phyloP scores from a whole-genome alignment of 225 moss, liverwort and hornwort species.

The Straminergon stramineum region DNA sequence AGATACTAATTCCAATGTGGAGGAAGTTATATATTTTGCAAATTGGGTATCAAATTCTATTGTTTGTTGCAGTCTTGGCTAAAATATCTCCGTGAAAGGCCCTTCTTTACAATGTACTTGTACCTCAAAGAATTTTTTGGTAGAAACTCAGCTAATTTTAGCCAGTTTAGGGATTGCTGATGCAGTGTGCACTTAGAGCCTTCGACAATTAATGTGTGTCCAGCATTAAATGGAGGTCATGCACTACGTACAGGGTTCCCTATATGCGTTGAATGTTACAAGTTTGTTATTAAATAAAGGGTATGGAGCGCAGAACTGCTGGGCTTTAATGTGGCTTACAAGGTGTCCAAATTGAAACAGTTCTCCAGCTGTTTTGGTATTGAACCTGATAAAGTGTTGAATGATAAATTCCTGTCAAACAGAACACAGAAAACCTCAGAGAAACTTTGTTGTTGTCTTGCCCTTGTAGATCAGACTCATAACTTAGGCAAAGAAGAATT shows the following conservation, averaged over 20 bases:
- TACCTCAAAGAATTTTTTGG: no score
- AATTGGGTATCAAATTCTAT: no score
- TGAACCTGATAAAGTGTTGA: constrained; percentile 61
- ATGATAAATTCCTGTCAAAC: constrained; percentile 49
- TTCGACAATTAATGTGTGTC: background rate
- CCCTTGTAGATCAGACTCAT: background rate
- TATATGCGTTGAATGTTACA: background rate
- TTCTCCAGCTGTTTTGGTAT: constrained; percentile 61
- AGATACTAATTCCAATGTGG: no score
- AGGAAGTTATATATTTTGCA: no score
- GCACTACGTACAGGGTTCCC: background rate
- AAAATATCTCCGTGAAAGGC: no score
- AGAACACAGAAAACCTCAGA: background rate
- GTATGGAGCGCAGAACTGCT: background rate
- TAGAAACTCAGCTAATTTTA: no score
- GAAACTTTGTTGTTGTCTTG: background rate
- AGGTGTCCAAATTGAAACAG: constrained; percentile 50
- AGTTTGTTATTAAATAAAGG: background rate
- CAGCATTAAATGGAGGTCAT: background rate
- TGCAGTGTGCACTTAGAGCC: background rate
- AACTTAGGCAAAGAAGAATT: background rate
- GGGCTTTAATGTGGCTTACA: constrained; percentile 15
- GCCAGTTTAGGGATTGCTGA: no score
- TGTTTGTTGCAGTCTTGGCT: no score
- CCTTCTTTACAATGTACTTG: no score